Base-by-base conservation (phyloP, 179 eudicot genomes). In the Camellia oleifera region DNA sequence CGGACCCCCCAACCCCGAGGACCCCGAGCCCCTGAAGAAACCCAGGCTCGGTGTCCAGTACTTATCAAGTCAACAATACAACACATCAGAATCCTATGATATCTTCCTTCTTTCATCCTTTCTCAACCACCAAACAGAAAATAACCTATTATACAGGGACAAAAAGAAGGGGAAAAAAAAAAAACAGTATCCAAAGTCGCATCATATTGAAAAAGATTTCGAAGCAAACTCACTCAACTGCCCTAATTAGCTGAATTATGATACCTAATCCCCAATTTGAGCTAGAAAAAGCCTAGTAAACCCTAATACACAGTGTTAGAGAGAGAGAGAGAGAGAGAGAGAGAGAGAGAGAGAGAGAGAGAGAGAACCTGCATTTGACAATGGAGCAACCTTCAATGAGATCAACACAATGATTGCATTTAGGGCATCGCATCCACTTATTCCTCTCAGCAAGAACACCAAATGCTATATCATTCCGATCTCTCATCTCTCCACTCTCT, bases 341-440 rank as follows among this genome's bases (percentile, higher is more conserved):
- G 23, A 26, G 71, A 69, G 53, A 40, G 73, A 60, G 66, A 62
- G n/a, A 12, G 23, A 69, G 61, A 76, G 61, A 76, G 57, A 52
- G 58, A 7, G 20, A 11, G 53, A 18, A 87, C 91, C 91, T 89
- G 91, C 89, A 89, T 12, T 79, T 85, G 17, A 89, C 83, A 23
- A 83, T 78, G 58, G 69, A 8, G 75, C 91, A 89, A 42, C 91
- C 91, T 5, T 64, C 78, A 26, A 58, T 72, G 60, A 69, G 86
- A 50, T 85, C 87, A 9, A 89, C 80, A 17, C 84, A 89, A 42
- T 83, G 87, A 54, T 48, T 68, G 48, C 91, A 89, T 53, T 56
- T 67, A 7, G 90, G 90, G 66, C 91, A 89, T 79, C 89, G 85
- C 84, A 10, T 85, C 91, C 91, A 89, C 77, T 80, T 84, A 58